A percentile compares a stretch with the other conserved stretches of the same genome.
phyloP scores from a whole-genome alignment of 441 rosid species.

The Corymbia citriodora region DNA sequence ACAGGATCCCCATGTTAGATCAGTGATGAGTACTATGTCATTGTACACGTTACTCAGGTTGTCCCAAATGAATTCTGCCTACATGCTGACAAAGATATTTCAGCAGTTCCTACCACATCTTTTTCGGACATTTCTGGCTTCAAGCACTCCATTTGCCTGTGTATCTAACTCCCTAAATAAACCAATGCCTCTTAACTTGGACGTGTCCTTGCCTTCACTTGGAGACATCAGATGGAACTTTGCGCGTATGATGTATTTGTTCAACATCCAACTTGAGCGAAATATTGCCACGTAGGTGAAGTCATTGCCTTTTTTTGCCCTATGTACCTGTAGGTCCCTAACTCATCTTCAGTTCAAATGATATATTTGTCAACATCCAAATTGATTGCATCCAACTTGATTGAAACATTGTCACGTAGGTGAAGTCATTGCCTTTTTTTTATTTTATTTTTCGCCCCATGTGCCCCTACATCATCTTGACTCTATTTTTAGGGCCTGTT shows the following conservation, averaged over 20 bases:
- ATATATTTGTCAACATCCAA: neutral
- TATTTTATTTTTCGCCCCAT: neutral
- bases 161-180: conserved; percentile 72
- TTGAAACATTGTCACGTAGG: conserved; percentile 87
- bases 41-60: conserved; percentile 35
- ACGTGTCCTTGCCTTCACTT: conserved; percentile 69
- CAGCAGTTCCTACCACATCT: conserved; percentile 29
- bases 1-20: conserved; percentile 47
- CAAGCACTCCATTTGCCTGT: conserved; percentile 59
- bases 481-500: neutral
- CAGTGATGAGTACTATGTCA: conserved; percentile 35
- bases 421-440: conserved; percentile 1
- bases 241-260: conserved; percentile 66
- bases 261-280: conserved; percentile 88
- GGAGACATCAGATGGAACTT: conserved; percentile 69
- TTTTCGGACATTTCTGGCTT: conserved; percentile 30
- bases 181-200: conserved; percentile 73
- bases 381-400: conserved; percentile 55
- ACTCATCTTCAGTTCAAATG: neutral
- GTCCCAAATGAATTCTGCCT: conserved; percentile 22
- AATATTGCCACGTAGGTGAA: conserved; percentile 86
- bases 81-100: conserved; percentile 25
- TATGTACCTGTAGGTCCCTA: neutral
- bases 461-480: neutral
- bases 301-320: neutral